phyloP scores from a whole-genome alignment of 352 stramenopile genomes.

The Phytopythium helicoides region DNA sequence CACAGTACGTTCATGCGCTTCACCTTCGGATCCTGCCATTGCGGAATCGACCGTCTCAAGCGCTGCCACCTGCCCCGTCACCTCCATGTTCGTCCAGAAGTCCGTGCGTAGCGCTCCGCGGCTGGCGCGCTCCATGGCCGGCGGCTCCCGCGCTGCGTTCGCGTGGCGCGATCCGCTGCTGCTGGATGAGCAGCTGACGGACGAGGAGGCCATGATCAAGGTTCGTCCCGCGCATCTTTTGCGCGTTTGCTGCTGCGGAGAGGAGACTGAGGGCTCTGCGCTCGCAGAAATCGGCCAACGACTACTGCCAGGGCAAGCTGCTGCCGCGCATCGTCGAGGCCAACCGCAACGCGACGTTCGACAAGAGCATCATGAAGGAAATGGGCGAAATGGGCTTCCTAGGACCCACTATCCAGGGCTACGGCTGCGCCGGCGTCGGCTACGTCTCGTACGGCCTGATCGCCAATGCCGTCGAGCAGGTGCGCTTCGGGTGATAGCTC shows the following conservation, averaged over 20 bases:
- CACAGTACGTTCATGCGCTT: neutral
- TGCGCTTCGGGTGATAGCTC: constrained; percentile 4
- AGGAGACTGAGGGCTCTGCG: no score
- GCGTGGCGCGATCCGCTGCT: constrained; percentile 83
- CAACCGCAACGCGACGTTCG: constrained; percentile 94
- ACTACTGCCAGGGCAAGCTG: constrained; percentile 95
- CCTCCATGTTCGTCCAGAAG: constrained; percentile 24
- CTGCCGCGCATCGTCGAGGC: constrained; percentile 92
- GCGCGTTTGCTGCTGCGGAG: neutral
- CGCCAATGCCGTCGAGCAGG: constrained; percentile 94
- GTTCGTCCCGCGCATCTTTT: constrained; percentile 21
- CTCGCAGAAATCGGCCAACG: constrained; percentile 84
- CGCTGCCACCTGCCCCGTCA: constrained; percentile 3
- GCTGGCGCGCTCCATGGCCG: constrained; percentile 34
- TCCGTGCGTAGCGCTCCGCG: constrained; percentile 17
- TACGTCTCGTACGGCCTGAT: constrained; percentile 98
- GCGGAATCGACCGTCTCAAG: constrained; percentile 10
- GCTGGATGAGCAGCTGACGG: constrained; percentile 76
- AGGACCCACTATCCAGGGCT: constrained; percentile 92
- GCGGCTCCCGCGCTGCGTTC: constrained; percentile 50
- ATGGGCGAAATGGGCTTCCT: constrained; percentile 95
- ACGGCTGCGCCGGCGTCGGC: constrained; percentile 92
- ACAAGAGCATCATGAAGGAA: constrained; percentile 93
- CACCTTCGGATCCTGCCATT: neutral
- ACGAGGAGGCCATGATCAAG: constrained; percentile 92